A percentile compares a stretch with the other conserved stretches of the same genome.
These are phyloP conservation scores for Phytophthora litchii DNA, from an alignment of 352 stramenopile species.

Conservation along the genomic window DNA sequence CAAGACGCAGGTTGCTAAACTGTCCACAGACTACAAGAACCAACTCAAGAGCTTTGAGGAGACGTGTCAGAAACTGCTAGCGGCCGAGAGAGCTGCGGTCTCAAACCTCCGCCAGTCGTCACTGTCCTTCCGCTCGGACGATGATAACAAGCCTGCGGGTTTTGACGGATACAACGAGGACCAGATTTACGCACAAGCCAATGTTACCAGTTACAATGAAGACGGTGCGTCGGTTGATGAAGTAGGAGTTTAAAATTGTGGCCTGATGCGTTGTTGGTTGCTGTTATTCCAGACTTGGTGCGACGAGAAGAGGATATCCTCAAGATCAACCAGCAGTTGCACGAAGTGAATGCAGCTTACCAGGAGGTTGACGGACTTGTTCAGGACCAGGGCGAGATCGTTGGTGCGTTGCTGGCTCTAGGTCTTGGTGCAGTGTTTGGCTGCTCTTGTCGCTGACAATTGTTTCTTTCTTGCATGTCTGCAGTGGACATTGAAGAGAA, in stretches of 20 bases:
- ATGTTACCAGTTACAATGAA: constrained; percentile 68
- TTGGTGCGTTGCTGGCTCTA: constrained; percentile 49
- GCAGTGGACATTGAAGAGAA: constrained; percentile 69
- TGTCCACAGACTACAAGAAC: constrained; percentile 68
- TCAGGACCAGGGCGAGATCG: constrained; percentile 68
- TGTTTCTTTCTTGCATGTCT: constrained; percentile 6
- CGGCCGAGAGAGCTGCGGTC: constrained; percentile 50
- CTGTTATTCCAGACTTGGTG: constrained; percentile 43
- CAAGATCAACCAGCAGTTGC: constrained; percentile 75
- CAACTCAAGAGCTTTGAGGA: constrained; percentile 66
- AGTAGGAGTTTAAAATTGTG: background rate
- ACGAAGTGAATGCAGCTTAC: constrained; percentile 70
- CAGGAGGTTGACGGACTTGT: constrained; percentile 69
- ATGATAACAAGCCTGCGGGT: constrained; percentile 36
- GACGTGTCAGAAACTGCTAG: constrained; percentile 55
- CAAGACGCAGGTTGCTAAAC: constrained; percentile 59
- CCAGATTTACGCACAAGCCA: constrained; percentile 69
- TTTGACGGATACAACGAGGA: constrained; percentile 71
- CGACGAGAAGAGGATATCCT: constrained; percentile 73
- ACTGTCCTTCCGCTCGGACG: constrained; percentile 51
- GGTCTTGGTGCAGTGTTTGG: background rate
- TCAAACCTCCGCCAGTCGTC: constrained; percentile 58
- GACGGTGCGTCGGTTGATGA: constrained; percentile 42
- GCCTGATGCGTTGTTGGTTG: constrained; percentile 15
- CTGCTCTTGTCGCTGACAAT: constrained; percentile 4